Conservation (phyloP, 2,329 filamentous ascomycete genomes). For the Decorospora gaudefroyi region DNA sequence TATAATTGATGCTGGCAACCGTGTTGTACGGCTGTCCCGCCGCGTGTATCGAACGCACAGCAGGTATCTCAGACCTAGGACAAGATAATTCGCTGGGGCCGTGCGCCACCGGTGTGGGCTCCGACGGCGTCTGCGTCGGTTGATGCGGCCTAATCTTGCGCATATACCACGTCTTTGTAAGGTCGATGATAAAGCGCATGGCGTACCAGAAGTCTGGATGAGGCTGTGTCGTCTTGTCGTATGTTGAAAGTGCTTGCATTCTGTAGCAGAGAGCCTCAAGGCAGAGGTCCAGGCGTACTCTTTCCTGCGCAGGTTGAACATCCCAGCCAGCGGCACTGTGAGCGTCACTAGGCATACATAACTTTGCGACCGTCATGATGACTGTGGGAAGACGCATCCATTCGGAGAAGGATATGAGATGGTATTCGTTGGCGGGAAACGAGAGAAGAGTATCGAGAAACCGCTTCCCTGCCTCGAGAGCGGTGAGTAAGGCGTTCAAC, state of each 20-base stretch:
- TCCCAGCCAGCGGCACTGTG: conserved; percentile 38
- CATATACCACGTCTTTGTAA: conserved; percentile 39
- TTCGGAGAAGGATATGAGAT: conserved; percentile 40
- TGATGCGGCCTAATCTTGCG: conserved; percentile 26
- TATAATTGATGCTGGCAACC: conserved; percentile 4
- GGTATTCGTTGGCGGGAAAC: conserved; percentile 63
- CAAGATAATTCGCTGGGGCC: conserved; percentile 11
- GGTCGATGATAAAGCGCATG: conserved; percentile 38
- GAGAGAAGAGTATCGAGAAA: conserved; percentile 72
- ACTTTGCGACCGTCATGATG: conserved; percentile 34
- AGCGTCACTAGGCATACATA: conserved; percentile 37
- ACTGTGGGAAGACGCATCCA: conserved; percentile 42
- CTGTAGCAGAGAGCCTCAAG: conserved; percentile 43
- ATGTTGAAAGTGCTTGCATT: conserved; percentile 38
- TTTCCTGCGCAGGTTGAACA: conserved; percentile 38
- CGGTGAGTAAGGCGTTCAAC: conserved; percentile 31
- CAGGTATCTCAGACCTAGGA: conserved; percentile 9
- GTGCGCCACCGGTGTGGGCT: conserved; percentile 11
- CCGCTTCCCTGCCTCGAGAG: conserved; percentile 66
- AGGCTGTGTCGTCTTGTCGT: conserved; percentile 28
- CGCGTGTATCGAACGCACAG: conserved; percentile 6
- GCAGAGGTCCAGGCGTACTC: conserved; percentile 39
- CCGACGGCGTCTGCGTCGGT: conserved; percentile 2
- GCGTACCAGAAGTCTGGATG: conserved; percentile 40
- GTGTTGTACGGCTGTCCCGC: neutral